A percentile compares a stretch with the other conserved stretches of the same genome.
Conservation (phyloP, 805 yeast genomes). For the Candida caryicola region DNA sequence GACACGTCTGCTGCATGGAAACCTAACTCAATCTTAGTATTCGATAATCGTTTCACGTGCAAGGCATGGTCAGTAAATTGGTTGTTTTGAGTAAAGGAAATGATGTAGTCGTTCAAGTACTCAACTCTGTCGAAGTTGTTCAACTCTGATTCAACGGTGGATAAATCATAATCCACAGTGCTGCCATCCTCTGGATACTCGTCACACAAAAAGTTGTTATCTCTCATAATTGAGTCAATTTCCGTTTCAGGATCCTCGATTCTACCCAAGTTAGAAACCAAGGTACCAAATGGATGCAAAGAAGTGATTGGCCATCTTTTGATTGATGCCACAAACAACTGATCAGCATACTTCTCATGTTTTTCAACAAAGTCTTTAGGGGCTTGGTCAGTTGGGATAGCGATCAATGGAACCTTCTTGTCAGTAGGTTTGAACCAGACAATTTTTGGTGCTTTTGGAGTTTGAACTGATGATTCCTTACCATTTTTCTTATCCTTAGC, state of each 20-base stretch:
- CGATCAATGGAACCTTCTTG: slow-evolving; percentile 94
- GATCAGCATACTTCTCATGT: slow-evolving; percentile 77
- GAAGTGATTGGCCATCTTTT: slow-evolving; percentile 99
- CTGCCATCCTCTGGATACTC: slow-evolving; percentile 58
- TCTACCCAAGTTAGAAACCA: slow-evolving; percentile 81
- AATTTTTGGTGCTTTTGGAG: slow-evolving; percentile 74
- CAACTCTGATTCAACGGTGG: slow-evolving; percentile 38
- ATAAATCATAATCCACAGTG: slow-evolving; percentile 33
- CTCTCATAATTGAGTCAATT: slow-evolving; percentile 85
- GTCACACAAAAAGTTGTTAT: slow-evolving; percentile 76
- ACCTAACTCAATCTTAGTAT: slow-evolving; percentile 71
- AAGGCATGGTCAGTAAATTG: slow-evolving; percentile 72
- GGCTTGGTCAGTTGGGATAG: slow-evolving; percentile 97
- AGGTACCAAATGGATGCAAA: slow-evolving; percentile 94
- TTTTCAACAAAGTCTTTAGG: slow-evolving; percentile 93
- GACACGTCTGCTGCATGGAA: slow-evolving; percentile 84
- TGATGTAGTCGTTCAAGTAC: slow-evolving; percentile 57
- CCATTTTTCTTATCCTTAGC: slow-evolving; percentile 55
- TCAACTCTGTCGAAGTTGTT: slow-evolving; percentile 44
- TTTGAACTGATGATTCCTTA: slow-evolving; percentile 43
- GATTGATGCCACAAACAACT: slow-evolving; percentile 88
- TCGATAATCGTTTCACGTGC: slow-evolving; percentile 64
- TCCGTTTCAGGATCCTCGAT: slow-evolving; percentile 76
- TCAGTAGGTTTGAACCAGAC: slow-evolving; percentile 99
- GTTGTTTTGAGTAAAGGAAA: slow-evolving; percentile 61